Conservation (phyloP, 306 rosid genomes). For the Malus sylvestris region DNA sequence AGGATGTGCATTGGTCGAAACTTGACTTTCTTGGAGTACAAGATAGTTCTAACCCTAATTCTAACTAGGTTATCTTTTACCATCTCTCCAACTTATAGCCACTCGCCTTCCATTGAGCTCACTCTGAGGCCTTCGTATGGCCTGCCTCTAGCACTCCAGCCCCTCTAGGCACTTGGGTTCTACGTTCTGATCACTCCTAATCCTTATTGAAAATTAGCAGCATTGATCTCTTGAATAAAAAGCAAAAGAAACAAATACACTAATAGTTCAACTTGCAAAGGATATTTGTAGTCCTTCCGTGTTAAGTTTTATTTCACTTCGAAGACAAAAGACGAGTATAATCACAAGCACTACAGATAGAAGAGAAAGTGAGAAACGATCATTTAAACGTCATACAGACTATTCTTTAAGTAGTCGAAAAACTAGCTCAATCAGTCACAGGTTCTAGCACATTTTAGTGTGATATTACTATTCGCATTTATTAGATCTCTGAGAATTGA, state of each 20-base stretch:
- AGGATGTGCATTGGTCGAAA: slow-evolving; percentile 78
- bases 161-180: neutral
- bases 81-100: slow-evolving; percentile 42
- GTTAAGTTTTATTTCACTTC: neutral
- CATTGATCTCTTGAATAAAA: too few species aligned
- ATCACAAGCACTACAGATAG: neutral
- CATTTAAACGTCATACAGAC: neutral
- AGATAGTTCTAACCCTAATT: slow-evolving; percentile 52
- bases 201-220: too few species aligned
- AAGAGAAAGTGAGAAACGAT: neutral
- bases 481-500: neutral
- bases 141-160: slow-evolving; percentile 44
- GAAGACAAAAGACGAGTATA: neutral
- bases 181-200: neutral
- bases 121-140: slow-evolving; percentile 65
- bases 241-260: neutral
- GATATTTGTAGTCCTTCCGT: too few species aligned
- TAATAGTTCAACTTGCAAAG: neutral
- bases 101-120: slow-evolving; percentile 50
- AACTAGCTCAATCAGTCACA: slow-evolving; percentile 7
- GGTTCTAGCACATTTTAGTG: slow-evolving; percentile 3
- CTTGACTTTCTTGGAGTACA: slow-evolving; percentile 71
- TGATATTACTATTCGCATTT: neutral
- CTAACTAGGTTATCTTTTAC: slow-evolving; percentile 66
- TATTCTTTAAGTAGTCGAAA: neutral